A percentile compares a stretch with the other conserved stretches of the same genome.
Evolutionary conservation across 768 basidiomycete genomes (phyloP).

Genomic region (Pisolithus orientalis): DNA sequence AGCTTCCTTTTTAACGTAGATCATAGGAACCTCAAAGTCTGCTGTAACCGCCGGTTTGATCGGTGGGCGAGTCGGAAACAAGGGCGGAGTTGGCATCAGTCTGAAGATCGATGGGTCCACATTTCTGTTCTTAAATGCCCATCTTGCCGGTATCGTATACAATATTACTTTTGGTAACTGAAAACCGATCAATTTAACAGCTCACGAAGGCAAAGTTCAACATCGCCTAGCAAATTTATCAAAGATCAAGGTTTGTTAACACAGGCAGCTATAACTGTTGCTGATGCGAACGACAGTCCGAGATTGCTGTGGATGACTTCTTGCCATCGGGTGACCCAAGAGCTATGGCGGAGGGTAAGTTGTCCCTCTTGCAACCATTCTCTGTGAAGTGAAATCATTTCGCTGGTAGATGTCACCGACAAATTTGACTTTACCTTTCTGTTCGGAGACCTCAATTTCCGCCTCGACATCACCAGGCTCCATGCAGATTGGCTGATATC

Average conservation of each 20-base stretch:
- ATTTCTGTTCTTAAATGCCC: constrained; percentile 85
- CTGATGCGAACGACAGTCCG: constrained; percentile 39
- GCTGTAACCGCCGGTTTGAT: constrained; percentile 87
- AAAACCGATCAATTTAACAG: constrained; percentile 28
- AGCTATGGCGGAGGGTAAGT: constrained; percentile 60
- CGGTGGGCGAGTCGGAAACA: constrained; percentile 88
- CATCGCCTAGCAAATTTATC: constrained; percentile 79
- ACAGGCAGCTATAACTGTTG: neutral
- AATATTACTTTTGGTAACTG: neutral
- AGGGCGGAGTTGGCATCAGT: constrained; percentile 88
- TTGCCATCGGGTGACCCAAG: constrained; percentile 59
- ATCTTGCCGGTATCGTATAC: constrained; percentile 63
- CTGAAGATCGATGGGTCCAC: constrained; percentile 78
- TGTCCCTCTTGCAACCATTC: neutral
- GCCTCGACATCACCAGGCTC: constrained; percentile 79
- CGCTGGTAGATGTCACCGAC: constrained; percentile 62
- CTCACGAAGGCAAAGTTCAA: constrained; percentile 69
- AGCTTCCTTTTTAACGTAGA: neutral
- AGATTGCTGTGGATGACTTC: constrained; percentile 76
- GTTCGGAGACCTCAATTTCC: constrained; percentile 89
- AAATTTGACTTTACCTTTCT: constrained; percentile 86
- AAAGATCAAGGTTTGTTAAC: constrained; percentile 71
- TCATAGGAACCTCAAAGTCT: constrained; percentile 64
- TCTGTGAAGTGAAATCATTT: constrained; percentile 8
- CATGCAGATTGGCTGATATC: constrained; percentile 95